Base-by-base conservation (phyloP, 768 basidiomycete species). In the Tephrocybe sp. region DNA sequence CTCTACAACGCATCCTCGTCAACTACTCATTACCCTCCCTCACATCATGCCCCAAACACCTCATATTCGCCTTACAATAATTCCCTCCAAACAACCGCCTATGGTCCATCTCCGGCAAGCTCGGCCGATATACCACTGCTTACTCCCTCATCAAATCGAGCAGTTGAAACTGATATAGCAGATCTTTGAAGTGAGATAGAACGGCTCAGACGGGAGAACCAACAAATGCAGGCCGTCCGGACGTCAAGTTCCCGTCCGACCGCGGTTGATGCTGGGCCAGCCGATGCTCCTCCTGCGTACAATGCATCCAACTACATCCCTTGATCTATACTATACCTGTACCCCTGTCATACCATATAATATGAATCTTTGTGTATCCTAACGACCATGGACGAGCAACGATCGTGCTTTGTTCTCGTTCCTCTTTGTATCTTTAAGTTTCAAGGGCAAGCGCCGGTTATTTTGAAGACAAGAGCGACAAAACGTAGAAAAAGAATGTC, bases 361-460 rank as follows among this genome's bases (percentile, higher is more conserved):
- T n/a, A n/a, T n/a, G n/a, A n/a, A n/a, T n/a, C n/a, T n/a, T n/a
- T n/a, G n/a, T n/a, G n/a, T n/a, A n/a, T n/a, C n/a, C n/a, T n/a
- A n/a, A n/a, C n/a, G n/a, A n/a, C n/a, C n/a, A n/a, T n/a, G n/a
- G n/a, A n/a, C n/a, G n/a, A n/a, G n/a, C n/a, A n/a, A n/a, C n/a
- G n/a, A n/a, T n/a, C n/a, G n/a, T n/a, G n/a, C n/a, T n/a, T n/a
- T n/a, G n/a, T n/a, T n/a, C 34, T 25, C 44, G 46, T 16, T 45
- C 61, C 58, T 29, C 52, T 52, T 36, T 69, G 64, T 39, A 69
- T n/a, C n/a, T n/a, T n/a, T n/a, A n/a, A n/a, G n/a, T n/a, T n/a
- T n/a, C n/a, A n/a, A n/a, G n/a, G n/a, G n/a, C n/a, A n/a, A n/a
- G n/a, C n/a, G n/a, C n/a, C n/a, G n/a, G n/a, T n/a, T n/a, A n/a